Evolutionary conservation across 2,329 filamentous ascomycete species (phyloP), one percentile per base, ranked within the genome.

Genomic region (Botrytis porri): DNA sequence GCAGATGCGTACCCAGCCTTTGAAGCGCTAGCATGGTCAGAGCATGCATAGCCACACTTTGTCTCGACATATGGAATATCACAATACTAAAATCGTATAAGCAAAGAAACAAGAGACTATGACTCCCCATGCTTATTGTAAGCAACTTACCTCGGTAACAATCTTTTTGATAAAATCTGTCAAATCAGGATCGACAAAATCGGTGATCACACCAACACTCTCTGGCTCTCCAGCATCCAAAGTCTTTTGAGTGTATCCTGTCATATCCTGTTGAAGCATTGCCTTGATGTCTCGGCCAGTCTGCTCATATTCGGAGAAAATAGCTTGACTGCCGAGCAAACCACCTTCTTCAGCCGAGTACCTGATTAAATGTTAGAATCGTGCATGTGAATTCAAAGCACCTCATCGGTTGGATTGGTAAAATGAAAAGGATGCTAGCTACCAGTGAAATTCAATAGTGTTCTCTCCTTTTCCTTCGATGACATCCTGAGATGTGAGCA

Each of bases 231-330:
- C 94, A 4, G 93, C 91, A 76, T 96, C 92, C 32, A 96, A 84
- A 0, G 94, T 97, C 79, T 90, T 91, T 81, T 95, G 89, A 8
- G 94, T 88, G 81, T 92, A 98, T 29, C 95, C 95, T 1, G 94
- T 97, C 95, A 98, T 98, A 83, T 98, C 95, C 83, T 98, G 95
- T 84, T 98, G 95, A 71, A 98, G 88, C 96, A 98, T 98, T 48
- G 95, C 95, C 84, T 95, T 97, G 82, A 98, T 87, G 76, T 95
- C 90, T 39, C 91, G 88, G 45, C 88, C 87, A 35, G 88, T 83
- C 81, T 90, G 89, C 82, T 93, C 90, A 80, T 98, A 98, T 12
- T 88, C 84, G 69, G 88, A 87, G 85, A 98, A 98, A 81, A 98
- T 93, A 71, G 93, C 95, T 82, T 97, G 94, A 79, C 92, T 95